A percentile compares a stretch with the other conserved stretches of the same genome.
Evolutionary conservation across 495 filamentous ascomycete species (phyloP).

Genomic region (Xylaria palmicola): DNA sequence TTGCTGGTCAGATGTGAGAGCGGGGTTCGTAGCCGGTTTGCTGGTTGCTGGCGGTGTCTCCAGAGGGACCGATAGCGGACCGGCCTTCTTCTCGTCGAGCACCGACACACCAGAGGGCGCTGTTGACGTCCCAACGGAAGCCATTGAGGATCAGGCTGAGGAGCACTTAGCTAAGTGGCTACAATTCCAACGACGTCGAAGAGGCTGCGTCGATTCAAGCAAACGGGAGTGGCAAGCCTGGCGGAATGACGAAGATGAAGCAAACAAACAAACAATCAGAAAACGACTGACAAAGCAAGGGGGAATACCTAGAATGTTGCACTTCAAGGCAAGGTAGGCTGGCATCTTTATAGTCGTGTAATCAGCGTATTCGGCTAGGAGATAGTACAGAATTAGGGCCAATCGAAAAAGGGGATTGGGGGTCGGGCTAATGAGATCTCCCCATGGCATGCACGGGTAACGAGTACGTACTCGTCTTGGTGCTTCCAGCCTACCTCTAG

Average conservation of each 20-base stretch:
- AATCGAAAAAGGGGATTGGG: not conserved
- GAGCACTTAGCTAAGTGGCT: not conserved
- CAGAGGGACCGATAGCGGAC: conserved; percentile 69
- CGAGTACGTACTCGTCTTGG: no score
- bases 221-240: not conserved
- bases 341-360: not conserved
- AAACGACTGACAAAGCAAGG: not conserved
- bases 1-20: conserved; percentile 74
- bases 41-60: conserved; percentile 54
- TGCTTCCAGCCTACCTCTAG: no score
- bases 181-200: not conserved
- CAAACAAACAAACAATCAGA: not conserved
- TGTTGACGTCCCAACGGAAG: conserved; percentile 20
- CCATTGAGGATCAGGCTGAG: conserved; percentile 24
- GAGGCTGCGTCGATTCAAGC: not conserved
- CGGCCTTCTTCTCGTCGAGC: conserved; percentile 43
- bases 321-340: not conserved
- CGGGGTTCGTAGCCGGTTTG: conserved; percentile 50
- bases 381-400: not conserved
- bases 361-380: conserved; percentile 12
- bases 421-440: not conserved
- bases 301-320: not conserved
- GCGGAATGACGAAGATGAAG: not conserved
- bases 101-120: conserved; percentile 25
- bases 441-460: no score